A percentile compares a stretch with the other conserved stretches of the same genome.
Evolutionary conservation across 768 basidiomycete species (phyloP).

Genomic region (Daedalea quercina): DNA sequence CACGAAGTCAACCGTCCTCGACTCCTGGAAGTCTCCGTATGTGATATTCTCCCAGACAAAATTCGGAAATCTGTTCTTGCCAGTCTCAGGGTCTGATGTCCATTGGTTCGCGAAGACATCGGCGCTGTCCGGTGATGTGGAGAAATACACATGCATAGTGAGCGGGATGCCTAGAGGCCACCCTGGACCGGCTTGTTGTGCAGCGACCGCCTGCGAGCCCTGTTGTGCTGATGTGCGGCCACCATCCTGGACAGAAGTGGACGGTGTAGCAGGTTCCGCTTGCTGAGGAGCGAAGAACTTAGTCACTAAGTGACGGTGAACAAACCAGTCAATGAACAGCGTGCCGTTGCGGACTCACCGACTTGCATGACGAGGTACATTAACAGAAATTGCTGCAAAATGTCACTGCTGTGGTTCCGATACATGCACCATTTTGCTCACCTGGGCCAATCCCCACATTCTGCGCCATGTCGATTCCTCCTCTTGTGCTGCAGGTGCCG

Average conservation of each 20-base stretch:
- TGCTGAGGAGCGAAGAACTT: constrained; percentile 36
- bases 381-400: constrained; percentile 57
- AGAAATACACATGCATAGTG: constrained; percentile 68
- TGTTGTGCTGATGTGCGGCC: constrained; percentile 27
- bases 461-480: constrained; percentile 31
- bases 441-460: constrained; percentile 36
- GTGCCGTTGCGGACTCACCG: constrained; percentile 31
- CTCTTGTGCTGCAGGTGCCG: constrained; percentile 18
- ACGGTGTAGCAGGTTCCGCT: constrained; percentile 23
- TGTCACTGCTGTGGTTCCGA: constrained; percentile 3
- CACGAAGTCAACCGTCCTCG: constrained; percentile 46
- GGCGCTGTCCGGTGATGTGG: constrained; percentile 49
- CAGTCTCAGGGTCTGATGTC: constrained; percentile 42
- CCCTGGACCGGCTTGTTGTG: constrained; percentile 43
- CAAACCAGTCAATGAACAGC: neutral
- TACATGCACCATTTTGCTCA: constrained; percentile 14
- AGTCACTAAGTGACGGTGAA: constrained; percentile 28
- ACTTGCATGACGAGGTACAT: constrained; percentile 63
- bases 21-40: constrained; percentile 70
- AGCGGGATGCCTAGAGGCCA: constrained; percentile 59
- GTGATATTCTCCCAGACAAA: constrained; percentile 76
- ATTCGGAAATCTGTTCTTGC: constrained; percentile 49
- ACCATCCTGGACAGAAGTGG: constrained; percentile 9
- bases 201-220: constrained; percentile 49
- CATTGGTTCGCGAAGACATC: constrained; percentile 53